A percentile compares a stretch with the other conserved stretches of the same genome.
Evolutionary conservation across 139 green algal genomes (phyloP).

Genomic region (Volvox reticuliferus): DNA sequence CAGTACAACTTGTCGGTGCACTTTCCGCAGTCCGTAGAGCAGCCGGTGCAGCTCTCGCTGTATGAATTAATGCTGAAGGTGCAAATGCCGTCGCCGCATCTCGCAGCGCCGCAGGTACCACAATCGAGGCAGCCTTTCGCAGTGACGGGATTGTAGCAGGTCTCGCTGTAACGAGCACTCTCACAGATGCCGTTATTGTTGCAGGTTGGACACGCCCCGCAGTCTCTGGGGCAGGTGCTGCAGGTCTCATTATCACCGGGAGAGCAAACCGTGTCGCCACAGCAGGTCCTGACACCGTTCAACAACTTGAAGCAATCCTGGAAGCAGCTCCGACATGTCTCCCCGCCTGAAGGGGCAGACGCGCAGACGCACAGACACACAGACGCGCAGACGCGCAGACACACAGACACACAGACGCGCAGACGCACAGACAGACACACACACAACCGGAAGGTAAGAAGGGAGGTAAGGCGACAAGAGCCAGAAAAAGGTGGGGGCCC

Average conservation of each 20-base stretch:
- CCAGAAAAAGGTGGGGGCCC: too few relatives aligned
- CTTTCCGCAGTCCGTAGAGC: slow-evolving; percentile 16
- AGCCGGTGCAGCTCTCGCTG: neutral
- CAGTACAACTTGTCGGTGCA: neutral
- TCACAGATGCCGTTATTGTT: slow-evolving; percentile 40
- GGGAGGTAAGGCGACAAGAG: too few relatives aligned
- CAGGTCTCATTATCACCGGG: neutral
- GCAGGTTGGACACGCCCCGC: slow-evolving; percentile 1
- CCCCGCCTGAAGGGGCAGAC: neutral
- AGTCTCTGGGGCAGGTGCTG: slow-evolving; percentile 7
- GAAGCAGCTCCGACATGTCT: slow-evolving; percentile 9
- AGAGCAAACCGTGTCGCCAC: slow-evolving; percentile 15
- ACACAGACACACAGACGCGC: too few relatives aligned
- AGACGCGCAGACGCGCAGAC: too few relatives aligned
- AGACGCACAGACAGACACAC: too few relatives aligned
- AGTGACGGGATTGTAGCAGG: slow-evolving; percentile 85
- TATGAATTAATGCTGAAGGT: neutral
- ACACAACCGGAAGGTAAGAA: too few relatives aligned
- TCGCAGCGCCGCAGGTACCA: neutral
- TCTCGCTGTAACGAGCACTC: slow-evolving; percentile 59
- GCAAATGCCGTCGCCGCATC: slow-evolving; percentile 7
- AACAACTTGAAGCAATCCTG: neutral
- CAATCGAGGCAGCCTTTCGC: neutral
- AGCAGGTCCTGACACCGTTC: slow-evolving; percentile 1
- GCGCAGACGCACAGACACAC: too few relatives aligned